Evolutionary conservation across 805 yeast genomes (phyloP), one percentile per base, ranked within the genome.

Genomic region (Ogataea zsoltii): DNA sequence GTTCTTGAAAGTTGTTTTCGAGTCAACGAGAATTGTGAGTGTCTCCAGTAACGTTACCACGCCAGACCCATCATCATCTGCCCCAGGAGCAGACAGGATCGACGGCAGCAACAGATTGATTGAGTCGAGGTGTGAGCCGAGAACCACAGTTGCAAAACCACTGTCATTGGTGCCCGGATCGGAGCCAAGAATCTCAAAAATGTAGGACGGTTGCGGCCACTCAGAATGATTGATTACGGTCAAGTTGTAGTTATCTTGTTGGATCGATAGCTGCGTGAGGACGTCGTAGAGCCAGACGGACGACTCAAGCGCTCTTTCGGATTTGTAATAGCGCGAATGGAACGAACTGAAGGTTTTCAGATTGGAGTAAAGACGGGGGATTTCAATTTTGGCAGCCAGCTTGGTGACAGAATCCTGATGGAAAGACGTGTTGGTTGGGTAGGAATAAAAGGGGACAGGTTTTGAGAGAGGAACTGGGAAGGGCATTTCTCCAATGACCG

Each of bases 31-130:
- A 7, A 50, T 36, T 18, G 67, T 71, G n/a, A 77, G 63, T 2
- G 89, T 82, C 63, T 90, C 96, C 41, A 88, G 68, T 25, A 79
- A 76, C 2, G 96, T 85, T 9, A 84, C 80, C 3, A 90, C 85
- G 9, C 96, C 97, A 3, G 89, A 79, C 1, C 95, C 97, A 63
- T 90, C 88, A 61, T 91, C 97, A 62, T 90, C 97, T 4, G 96
- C 97, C 3, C 97, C 97, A 4, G 97, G 97, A 0, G 96, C 90
- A 19, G 81, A 73, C 53, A 88, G 61, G n/a, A 82, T 46, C 35
- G 73, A 73, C 9, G 96, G 97, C 48, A 87, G 72, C 34, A 88
- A 51, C 45, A 86, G 69, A 61, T 89, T 88, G 53, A 82, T 76
- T 2, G 95, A 85, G 64, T 90, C 97, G 57, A 83, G 87, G 66